Evolutionary conservation across 23 red algal species (phyloP), one percentile per base, ranked within the genome.

Genomic region (Gracilaria domingensis): DNA sequence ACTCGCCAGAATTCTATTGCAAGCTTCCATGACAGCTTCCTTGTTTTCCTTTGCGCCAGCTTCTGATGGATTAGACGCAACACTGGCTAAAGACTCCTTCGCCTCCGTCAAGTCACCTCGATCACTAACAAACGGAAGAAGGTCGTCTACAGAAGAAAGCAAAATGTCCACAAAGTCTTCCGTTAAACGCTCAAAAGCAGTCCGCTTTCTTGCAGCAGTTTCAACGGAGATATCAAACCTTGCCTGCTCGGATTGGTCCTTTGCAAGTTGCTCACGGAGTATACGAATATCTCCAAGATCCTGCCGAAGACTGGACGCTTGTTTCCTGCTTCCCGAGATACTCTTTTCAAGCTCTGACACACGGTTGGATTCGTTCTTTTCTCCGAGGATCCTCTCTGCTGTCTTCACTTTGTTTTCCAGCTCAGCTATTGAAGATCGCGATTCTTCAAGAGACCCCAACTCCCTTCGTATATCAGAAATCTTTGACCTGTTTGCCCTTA

Each of bases 161-260:
- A 85, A 23, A 72, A 48, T 44, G 13, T 86, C 83, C 4, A 62
- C 51, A 44, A 80, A 50, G 23, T 93, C 81, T 32, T 93, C 79
- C 51, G 30, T 29, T 25, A 75, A 30, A 12, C 26, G 21, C 60
- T 21, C 35, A 50, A 86, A 62, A 26, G 32, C 36, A 29, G 21
- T 84, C 29, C 56, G 32, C 48, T 93, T 83, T 36, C 64, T 82
- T 48, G 32, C 62, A 23, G 67, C 40, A 21, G 55, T 53, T 23
- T 93, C 89, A 58, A 54, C 36, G 24, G 33, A 69, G 13, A 79
- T 0, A 12, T 86, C 83, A 45, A 62, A 66, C 28, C 70, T 32
- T 11, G 69, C 49, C 14, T 93, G 89, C 47, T 85, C 89, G n/a
- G 8, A n/a, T 75, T 86, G 81, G n/a, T 93, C 54, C 2, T 28